Conservation (phyloP, 345 rosid genomes). For the Cochlearia excelsa region DNA sequence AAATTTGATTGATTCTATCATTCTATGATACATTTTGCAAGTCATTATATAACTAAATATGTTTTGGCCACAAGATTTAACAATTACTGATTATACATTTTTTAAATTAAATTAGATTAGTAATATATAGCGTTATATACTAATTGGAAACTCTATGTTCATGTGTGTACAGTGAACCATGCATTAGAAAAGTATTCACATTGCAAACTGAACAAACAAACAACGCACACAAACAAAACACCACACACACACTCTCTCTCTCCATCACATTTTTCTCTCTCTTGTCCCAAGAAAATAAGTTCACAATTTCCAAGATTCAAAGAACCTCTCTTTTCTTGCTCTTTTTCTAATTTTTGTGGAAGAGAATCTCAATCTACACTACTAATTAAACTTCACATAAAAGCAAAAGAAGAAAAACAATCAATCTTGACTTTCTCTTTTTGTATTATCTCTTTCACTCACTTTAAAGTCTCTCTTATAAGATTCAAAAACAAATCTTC, state of each 20-base stretch:
- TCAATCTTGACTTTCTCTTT: background rate
- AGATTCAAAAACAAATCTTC: background rate
- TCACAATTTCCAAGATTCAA: slow-evolving; percentile 30
- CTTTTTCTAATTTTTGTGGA: background rate
- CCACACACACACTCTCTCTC: slow-evolving; percentile 16
- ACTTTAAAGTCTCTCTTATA: background rate
- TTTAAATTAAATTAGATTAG: background rate
- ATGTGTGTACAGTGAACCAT: slow-evolving; percentile 26
- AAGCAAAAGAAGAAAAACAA: background rate
- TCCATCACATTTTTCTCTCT: slow-evolving; percentile 20
- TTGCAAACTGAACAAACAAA: slow-evolving; percentile 6
- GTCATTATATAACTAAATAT: no score
- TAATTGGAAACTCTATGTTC: slow-evolving; percentile 3
- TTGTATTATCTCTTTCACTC: background rate
- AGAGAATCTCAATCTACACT: background rate
- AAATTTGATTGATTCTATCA: no score
- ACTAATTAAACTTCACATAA: background rate
- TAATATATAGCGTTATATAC: no score
- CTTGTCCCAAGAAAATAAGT: slow-evolving; percentile 33
- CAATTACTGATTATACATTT: slow-evolving; percentile 1
- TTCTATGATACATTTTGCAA: no score
- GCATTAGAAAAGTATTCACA: background rate
- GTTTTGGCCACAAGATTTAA: background rate
- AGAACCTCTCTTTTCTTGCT: slow-evolving; percentile 7
- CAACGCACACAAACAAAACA: slow-evolving; percentile 13